These are phyloP conservation scores for Mycena vitilis DNA, from an alignment of 768 basidiomycete genomes.

Conservation along the genomic window DNA sequence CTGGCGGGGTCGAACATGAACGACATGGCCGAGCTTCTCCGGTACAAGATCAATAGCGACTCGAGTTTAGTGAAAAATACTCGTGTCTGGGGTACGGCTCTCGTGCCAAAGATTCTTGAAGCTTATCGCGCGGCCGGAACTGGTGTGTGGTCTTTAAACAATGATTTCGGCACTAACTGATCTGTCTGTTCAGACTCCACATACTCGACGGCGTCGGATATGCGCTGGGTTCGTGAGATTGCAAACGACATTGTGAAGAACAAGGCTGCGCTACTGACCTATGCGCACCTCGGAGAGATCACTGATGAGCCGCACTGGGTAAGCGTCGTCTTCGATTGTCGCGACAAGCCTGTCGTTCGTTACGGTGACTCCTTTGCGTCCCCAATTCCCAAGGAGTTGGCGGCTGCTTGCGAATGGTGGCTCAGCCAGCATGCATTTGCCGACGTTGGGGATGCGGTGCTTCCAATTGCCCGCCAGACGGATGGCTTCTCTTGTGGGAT, in stretches of 20 bases:
- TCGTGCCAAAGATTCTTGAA: conserved; percentile 5
- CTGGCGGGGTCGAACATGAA: too few species aligned
- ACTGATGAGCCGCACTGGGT: conserved; percentile 25
- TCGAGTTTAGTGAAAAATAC: not conserved
- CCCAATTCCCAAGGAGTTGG: not conserved
- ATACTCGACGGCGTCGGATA: too few species aligned
- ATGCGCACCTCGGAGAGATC: conserved; percentile 8
- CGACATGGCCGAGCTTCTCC: not conserved
- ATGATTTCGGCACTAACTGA: not conserved
- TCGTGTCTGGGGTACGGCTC: conserved; percentile 2
- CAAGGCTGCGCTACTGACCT: conserved; percentile 8
- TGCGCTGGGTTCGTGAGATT: conserved; percentile 1
- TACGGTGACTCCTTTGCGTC: conserved; percentile 20
- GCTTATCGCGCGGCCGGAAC: not conserved
- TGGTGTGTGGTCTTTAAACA: not conserved
- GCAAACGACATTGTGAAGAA: conserved; percentile 5
- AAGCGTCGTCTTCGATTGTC: conserved; percentile 9
- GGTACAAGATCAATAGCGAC: conserved; percentile 13
- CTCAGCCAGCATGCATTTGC: conserved; percentile 3
- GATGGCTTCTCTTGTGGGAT: too few species aligned
- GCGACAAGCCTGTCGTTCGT: not conserved
- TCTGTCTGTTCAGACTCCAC: too few species aligned
- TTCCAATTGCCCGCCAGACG: too few species aligned
- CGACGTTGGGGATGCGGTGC: too few species aligned
- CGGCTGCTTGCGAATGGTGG: conserved; percentile 24